Percentiles rank a stretch among this genome's conserved stretches.
Conservation (phyloP, 441 rosid genomes). For the Hypseocharis bilobata region DNA sequence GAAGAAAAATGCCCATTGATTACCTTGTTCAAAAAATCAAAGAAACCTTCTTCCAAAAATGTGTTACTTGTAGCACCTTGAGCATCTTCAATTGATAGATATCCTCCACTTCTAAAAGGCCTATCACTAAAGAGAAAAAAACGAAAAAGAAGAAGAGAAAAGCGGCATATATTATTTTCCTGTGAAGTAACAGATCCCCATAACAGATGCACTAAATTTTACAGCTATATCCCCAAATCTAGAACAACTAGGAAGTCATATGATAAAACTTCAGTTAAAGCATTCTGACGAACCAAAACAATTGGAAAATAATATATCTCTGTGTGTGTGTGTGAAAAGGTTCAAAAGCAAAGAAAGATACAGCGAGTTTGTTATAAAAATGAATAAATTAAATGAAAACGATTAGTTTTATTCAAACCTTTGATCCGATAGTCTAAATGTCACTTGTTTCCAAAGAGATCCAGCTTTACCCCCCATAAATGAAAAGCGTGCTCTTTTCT, state of each 20-base stretch:
- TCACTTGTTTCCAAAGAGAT: constrained; percentile 87
- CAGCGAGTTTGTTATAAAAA: background rate
- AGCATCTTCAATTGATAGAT: constrained; percentile 55
- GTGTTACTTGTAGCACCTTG: constrained; percentile 34
- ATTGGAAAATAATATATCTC: background rate
- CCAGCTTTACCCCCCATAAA: constrained; percentile 95
- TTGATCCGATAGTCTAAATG: constrained; percentile 58
- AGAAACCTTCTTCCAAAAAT: constrained; percentile 65
- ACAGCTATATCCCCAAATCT: background rate
- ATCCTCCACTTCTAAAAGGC: constrained; percentile 44
- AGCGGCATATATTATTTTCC: constrained; percentile 8
- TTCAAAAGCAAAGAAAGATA: constrained; percentile 1
- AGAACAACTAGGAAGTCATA: background rate
- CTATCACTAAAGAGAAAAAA: constrained; percentile 32
- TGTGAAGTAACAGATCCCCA: background rate
- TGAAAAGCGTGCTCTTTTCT: constrained; percentile 86
- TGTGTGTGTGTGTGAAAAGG: too few species aligned
- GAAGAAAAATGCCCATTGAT: background rate
- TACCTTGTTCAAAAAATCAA: constrained; percentile 75
- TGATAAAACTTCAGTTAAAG: constrained; percentile 4
- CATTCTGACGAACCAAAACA: background rate
- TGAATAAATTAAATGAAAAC: constrained; percentile 14
- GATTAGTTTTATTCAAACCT: constrained; percentile 45
- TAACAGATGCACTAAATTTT: background rate
- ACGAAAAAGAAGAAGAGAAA: too few species aligned